Conservation (phyloP, 2,329 filamentous ascomycete genomes). For the Tolypocladium tropicale region DNA sequence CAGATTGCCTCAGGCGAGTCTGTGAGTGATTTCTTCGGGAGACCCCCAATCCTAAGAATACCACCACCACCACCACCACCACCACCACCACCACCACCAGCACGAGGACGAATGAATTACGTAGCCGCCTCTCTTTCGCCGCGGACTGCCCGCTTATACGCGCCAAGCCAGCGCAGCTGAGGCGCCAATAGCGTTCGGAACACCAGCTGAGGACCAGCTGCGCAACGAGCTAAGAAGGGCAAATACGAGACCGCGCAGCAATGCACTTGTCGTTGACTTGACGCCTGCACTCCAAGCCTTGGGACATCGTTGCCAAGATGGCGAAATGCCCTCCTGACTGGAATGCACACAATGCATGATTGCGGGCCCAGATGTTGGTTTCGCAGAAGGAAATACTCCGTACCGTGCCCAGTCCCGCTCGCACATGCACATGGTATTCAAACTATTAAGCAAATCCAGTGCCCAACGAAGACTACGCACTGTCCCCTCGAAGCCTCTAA, state of each 20-base stretch:
- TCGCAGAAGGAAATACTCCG: too few species aligned
- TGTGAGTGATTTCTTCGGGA: background rate
- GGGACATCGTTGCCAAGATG: background rate
- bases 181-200: background rate
- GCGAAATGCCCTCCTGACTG: background rate
- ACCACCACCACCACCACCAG: background rate
- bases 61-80: background rate
- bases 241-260: background rate
- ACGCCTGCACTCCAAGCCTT: background rate
- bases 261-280: background rate
- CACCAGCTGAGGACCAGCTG: background rate
- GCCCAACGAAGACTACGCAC: too few species aligned
- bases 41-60: background rate
- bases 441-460: too few species aligned
- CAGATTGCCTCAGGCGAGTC: background rate
- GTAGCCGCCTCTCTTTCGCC: background rate
- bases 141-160: background rate
- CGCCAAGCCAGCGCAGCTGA: background rate
- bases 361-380: too few species aligned
- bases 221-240: background rate
- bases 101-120: background rate
- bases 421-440: too few species aligned
- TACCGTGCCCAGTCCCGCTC: too few species aligned
- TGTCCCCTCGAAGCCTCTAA: too few species aligned
- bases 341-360: too few species aligned